Conservation (phyloP, 2,329 filamentous ascomycete species). For the Curvularia eragrostidis region DNA sequence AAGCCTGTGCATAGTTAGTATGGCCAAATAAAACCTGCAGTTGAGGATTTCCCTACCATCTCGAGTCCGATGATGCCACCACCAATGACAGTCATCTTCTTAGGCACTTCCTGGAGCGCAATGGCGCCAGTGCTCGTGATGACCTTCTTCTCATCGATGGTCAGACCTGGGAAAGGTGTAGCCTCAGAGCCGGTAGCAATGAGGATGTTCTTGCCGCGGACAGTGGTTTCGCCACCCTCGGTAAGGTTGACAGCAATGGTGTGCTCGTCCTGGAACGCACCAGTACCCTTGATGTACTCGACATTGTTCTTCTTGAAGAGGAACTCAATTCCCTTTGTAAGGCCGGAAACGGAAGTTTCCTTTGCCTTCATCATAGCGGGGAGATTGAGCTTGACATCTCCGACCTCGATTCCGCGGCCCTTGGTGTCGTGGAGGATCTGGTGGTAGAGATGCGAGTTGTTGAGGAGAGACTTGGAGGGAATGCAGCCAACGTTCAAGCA, state of each 20-base stretch:
- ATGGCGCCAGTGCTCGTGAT: slow-evolving; percentile 96
- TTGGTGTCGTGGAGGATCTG: slow-evolving; percentile 97
- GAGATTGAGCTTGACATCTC: slow-evolving; percentile 96
- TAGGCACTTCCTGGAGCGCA: slow-evolving; percentile 85
- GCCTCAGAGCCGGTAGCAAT: slow-evolving; percentile 96
- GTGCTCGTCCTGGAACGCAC: slow-evolving; percentile 85
- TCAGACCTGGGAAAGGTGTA: slow-evolving; percentile 93
- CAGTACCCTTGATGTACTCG: slow-evolving; percentile 95
- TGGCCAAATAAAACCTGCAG: slow-evolving; percentile 15
- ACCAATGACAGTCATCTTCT: slow-evolving; percentile 96
- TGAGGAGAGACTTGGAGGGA: slow-evolving; percentile 98
- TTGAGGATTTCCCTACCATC: slow-evolving; percentile 67
- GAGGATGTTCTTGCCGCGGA: slow-evolving; percentile 95
- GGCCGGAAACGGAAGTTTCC: slow-evolving; percentile 82
- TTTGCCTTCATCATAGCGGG: slow-evolving; percentile 98
- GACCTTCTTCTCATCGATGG: slow-evolving; percentile 97
- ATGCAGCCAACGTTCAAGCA: slow-evolving; percentile 99
- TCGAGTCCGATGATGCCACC: slow-evolving; percentile 98
- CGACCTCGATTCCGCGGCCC: slow-evolving; percentile 95
- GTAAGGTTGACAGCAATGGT: slow-evolving; percentile 88
- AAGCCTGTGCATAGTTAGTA: slow-evolving; percentile 60
- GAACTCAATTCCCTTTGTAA: slow-evolving; percentile 98
- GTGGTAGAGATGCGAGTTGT: slow-evolving; percentile 99
- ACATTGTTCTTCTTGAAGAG: slow-evolving; percentile 99
- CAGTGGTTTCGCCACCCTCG: slow-evolving; percentile 87